Conservation (phyloP, 129 eudicot species). For the Escallonia rubra region DNA sequence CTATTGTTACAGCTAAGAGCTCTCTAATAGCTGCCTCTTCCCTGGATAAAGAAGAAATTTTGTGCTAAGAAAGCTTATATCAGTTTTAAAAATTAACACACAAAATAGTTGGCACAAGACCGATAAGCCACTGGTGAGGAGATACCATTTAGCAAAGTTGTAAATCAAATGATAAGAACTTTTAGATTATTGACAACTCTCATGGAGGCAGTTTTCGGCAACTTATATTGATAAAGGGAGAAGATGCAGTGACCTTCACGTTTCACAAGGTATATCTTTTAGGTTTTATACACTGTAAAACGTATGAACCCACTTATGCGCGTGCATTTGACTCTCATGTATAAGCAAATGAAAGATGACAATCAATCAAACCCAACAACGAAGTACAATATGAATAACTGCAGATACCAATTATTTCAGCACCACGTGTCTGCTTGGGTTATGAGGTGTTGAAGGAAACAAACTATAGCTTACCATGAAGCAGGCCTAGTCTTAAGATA, state of each 20-base stretch:
- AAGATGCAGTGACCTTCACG: neutral
- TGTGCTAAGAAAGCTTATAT: no score
- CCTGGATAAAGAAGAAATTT: slow-evolving; percentile 36
- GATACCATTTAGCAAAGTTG: neutral
- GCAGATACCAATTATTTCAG: neutral
- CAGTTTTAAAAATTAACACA: neutral
- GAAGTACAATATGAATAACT: neutral
- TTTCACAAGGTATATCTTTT: neutral
- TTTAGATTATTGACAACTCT: neutral
- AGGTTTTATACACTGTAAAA: no score
- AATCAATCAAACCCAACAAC: neutral
- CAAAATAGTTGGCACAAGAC: neutral
- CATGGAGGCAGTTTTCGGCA: neutral
- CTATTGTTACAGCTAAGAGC: slow-evolving; percentile 59
- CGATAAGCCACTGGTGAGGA: neutral
- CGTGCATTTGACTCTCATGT: neutral
- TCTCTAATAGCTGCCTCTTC: slow-evolving; percentile 93
- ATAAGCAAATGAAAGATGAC: neutral
- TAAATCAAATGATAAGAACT: no score
- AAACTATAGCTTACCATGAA: slow-evolving; percentile 44
- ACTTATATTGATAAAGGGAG: neutral
- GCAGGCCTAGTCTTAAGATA: slow-evolving; percentile 95
- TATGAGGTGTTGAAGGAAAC: neutral
- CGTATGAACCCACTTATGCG: neutral
- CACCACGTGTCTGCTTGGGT: neutral